These are phyloP conservation scores for Simmondsia chinensis DNA, from an alignment of 148 eudicot species.

Conservation along the genomic window DNA sequence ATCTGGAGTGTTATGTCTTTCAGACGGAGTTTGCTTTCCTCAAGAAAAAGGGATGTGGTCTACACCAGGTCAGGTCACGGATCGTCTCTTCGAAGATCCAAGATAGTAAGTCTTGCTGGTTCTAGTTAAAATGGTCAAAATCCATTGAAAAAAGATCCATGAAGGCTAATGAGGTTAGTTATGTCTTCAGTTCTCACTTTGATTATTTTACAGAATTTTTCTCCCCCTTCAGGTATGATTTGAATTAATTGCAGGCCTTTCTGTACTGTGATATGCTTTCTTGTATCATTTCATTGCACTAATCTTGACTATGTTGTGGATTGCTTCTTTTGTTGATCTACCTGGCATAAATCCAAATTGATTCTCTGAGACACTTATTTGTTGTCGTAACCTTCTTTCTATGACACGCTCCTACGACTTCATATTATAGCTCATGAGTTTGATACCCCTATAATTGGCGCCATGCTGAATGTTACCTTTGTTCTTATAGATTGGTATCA, in stretches of 20 bases:
- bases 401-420: too few relatives aligned
- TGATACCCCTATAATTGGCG: too few relatives aligned
- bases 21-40: slow-evolving; percentile 63
- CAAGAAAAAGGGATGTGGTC: slow-evolving; percentile 64
- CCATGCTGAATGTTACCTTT: too few relatives aligned
- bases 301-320: slow-evolving; percentile 5
- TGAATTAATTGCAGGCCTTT: background rate
- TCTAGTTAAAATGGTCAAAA: slow-evolving; percentile 91
- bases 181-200: background rate
- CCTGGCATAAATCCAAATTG: too few relatives aligned
- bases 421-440: too few relatives aligned
- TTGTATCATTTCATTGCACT: background rate
- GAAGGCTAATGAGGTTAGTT: slow-evolving; percentile 76
- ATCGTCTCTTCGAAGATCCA: slow-evolving; percentile 76
- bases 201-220: background rate
- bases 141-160: slow-evolving; percentile 70
- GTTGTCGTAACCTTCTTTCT: too few relatives aligned
- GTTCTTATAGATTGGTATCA: too few relatives aligned
- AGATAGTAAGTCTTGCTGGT: slow-evolving; percentile 81
- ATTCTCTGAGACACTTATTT: too few relatives aligned
- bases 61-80: slow-evolving; percentile 79
- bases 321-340: too few relatives aligned
- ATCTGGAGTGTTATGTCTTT: slow-evolving; percentile 12
- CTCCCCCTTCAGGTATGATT: background rate
- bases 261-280: background rate